Evolutionary conservation across 2,329 filamentous ascomycete genomes (phyloP).

Genomic region (Diaporthe sp.): DNA sequence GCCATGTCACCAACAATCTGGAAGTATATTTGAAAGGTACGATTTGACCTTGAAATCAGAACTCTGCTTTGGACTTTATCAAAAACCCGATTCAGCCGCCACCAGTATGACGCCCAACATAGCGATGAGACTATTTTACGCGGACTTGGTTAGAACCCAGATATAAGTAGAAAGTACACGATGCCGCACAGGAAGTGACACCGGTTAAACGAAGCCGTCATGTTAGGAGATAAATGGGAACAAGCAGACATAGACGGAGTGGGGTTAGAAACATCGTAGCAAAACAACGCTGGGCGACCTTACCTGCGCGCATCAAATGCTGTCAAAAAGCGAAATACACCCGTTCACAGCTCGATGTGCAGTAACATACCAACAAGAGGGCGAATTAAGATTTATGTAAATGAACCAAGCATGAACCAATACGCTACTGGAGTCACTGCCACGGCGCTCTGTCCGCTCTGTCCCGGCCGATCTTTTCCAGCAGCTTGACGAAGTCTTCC

Average conservation of each 20-base stretch:
- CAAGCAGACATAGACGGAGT: not conserved
- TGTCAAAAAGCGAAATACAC: not conserved
- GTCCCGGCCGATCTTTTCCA: constrained; percentile 27
- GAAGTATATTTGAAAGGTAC: too few relatives aligned
- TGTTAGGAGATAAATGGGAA: too few relatives aligned
- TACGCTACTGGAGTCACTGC: not conserved
- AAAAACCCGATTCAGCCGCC: not conserved
- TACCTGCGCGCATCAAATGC: not conserved
- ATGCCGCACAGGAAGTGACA: too few relatives aligned
- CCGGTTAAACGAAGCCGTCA: too few relatives aligned
- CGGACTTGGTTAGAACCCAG: not conserved
- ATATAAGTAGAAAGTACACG: not conserved
- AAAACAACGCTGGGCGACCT: not conserved
- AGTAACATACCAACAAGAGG: not conserved
- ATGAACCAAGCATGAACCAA: not conserved
- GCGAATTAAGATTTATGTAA: not conserved
- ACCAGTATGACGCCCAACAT: not conserved
- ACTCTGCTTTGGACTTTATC: too few relatives aligned
- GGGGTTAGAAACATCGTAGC: not conserved
- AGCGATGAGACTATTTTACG: not conserved
- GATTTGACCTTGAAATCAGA: too few relatives aligned
- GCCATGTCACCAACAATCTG: too few relatives aligned
- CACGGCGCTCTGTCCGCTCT: constrained; percentile 20
- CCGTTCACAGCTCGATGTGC: not conserved
- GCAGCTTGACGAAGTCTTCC: constrained; percentile 24